Base-by-base conservation (phyloP, 1,139 yeast species). In the Diutina neorugosa region DNA sequence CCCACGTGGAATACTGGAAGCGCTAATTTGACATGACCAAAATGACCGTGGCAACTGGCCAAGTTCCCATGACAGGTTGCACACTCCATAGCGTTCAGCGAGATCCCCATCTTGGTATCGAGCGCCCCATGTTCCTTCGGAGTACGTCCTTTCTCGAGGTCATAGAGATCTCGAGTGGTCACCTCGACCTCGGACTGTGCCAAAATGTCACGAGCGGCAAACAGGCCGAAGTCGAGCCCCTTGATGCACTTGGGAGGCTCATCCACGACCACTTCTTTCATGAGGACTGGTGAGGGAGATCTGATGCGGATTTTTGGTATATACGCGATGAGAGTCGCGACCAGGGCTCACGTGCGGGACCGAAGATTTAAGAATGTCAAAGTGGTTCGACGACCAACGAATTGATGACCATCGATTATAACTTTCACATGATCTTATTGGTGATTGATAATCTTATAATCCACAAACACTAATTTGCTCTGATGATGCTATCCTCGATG, bases 1-100 rank as follows among this genome's bases (percentile, higher is more conserved):
- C 99, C 99, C 50, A 93, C 95, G 65, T 94, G 98, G 70, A 93
- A 94, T 18, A 91, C 98, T 1, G 99, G 99, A 52, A 94, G 73
- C 0, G 98, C 96, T 53, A 94, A 76, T 60, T 89, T 81, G 58
- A 94, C 81, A 64, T 94, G 96, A 48, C 99, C 99, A 66, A 94
- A 94, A 70, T 94, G 99, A 54, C 99, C 99, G 69, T 93, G 97
- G 66, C 99, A 94, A 1, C 96, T 81, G 0, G 96, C 96, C 61
- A 94, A 72, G 61, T 84, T 84, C 8, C 98, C 98, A 61, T 83
- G 90, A 70, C 99, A 94, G 0, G 98, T 94, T 16, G 80, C 67
- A 73, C 98, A 94, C 63, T 86, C 96, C 23, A 81, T 74, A 34
- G 86, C 71, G 61, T 90, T 91, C 55, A 94, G 82, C 6, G 96